A percentile compares a stretch with the other conserved stretches of the same genome.
phyloP scores from a whole-genome alignment of 2,329 filamentous ascomycete genomes.

The Phialocephala subalpina region DNA sequence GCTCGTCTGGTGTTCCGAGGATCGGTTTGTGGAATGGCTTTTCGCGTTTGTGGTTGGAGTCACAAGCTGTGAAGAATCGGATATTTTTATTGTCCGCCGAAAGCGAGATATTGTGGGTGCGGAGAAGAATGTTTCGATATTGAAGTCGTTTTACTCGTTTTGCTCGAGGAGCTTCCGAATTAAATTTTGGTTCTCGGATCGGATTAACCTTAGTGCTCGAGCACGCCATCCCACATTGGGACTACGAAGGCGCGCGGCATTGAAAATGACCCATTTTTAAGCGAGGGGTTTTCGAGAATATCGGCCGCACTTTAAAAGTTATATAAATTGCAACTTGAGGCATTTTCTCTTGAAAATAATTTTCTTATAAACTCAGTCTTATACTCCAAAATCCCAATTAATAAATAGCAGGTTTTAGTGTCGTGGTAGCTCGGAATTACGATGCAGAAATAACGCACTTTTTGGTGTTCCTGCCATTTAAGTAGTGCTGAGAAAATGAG shows the following conservation, averaged over 20 bases:
- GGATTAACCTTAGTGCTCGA: not conserved
- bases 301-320: too few relatives aligned
- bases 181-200: not conserved
- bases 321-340: too few relatives aligned
- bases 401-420: too few relatives aligned
- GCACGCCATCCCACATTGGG: not conserved
- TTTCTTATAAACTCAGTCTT: too few relatives aligned
- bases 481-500: too few relatives aligned
- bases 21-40: not conserved
- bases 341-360: too few relatives aligned
- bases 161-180: not conserved
- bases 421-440: too few relatives aligned
- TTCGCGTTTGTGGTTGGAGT: not conserved
- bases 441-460: too few relatives aligned
- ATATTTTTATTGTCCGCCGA: not conserved
- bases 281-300: too few relatives aligned
- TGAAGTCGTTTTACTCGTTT: not conserved
- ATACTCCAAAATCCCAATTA: too few relatives aligned
- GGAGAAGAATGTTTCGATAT: not conserved
- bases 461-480: too few relatives aligned
- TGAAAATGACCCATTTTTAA: too few relatives aligned
- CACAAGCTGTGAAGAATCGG: not conserved
- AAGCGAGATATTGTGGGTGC: not conserved
- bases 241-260: not conserved
- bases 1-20: not conserved